Conservation (phyloP, 805 yeast species). For the Candida chauliodis region DNA sequence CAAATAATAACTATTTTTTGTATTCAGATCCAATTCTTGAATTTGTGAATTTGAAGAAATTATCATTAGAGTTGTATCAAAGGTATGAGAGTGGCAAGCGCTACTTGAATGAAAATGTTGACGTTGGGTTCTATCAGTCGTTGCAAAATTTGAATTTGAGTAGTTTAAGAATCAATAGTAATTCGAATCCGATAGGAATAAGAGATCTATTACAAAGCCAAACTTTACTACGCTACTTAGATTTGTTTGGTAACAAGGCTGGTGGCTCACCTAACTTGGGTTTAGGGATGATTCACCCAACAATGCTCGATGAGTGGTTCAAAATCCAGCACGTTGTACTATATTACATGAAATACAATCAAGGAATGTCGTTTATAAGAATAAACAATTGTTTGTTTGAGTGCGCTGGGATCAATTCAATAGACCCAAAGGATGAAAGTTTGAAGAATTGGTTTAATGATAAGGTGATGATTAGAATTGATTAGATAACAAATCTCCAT, state of each 20-base stretch:
- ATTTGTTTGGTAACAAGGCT: slow-evolving; percentile 48
- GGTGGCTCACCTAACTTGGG: slow-evolving; percentile 56
- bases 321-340: slow-evolving; percentile 53
- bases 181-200: slow-evolving; percentile 15
- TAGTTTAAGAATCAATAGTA: slow-evolving; percentile 41
- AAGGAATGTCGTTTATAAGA: slow-evolving; percentile 37
- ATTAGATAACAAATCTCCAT: slow-evolving; percentile 6
- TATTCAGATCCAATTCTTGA: slow-evolving; percentile 18
- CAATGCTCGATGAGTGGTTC: slow-evolving; percentile 55
- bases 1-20: slow-evolving; percentile 26
- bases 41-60: slow-evolving; percentile 21
- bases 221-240: slow-evolving; percentile 28
- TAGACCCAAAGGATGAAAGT: slow-evolving; percentile 41
- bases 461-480: slow-evolving; percentile 16
- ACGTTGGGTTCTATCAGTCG: slow-evolving; percentile 10
- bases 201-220: slow-evolving; percentile 21
- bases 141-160: slow-evolving; percentile 20
- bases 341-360: slow-evolving; percentile 28
- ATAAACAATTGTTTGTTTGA: slow-evolving; percentile 51
- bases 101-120: background rate
- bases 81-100: slow-evolving; percentile 17
- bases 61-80: slow-evolving; percentile 39
- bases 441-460: slow-evolving; percentile 46
- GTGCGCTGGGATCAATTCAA: slow-evolving; percentile 15
- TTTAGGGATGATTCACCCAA: slow-evolving; percentile 49